A percentile compares a stretch with the other conserved stretches of the same genome.
Evolutionary conservation across 192 early-diverging fungal species (phyloP).

Genomic region (Backusella morwellensis): DNA sequence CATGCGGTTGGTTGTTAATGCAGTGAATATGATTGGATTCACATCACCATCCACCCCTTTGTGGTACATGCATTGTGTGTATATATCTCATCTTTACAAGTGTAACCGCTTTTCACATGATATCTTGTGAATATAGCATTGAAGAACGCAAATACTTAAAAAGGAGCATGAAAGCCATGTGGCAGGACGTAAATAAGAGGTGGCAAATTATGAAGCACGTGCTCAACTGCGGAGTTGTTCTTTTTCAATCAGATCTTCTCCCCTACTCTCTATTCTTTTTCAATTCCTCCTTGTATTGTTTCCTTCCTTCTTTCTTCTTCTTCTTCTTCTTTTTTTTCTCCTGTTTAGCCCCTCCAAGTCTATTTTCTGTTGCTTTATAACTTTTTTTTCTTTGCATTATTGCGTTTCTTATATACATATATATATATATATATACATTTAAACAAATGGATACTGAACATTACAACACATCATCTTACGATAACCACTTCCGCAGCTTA

Average conservation of each 20-base stretch:
- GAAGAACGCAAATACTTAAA: neutral
- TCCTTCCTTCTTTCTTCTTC: neutral
- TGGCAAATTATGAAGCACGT: slow-evolving; percentile 7
- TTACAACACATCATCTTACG: neutral
- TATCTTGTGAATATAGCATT: slow-evolving; percentile 8
- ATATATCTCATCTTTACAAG: neutral
- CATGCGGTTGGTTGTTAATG: neutral
- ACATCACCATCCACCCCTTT: neutral
- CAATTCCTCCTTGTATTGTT: neutral
- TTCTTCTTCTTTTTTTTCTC: neutral
- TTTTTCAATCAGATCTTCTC: neutral
- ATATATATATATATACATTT: too few species aligned
- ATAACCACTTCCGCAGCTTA: neutral
- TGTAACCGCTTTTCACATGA: neutral
- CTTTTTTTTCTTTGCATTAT: neutral
- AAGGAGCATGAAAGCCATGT: slow-evolving; percentile 3
- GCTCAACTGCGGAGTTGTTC: slow-evolving; percentile 4
- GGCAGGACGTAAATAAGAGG: neutral
- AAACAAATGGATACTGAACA: neutral
- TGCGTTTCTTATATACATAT: neutral
- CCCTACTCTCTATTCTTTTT: neutral
- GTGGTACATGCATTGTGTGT: neutral
- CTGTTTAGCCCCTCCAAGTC: neutral
- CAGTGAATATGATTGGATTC: neutral
- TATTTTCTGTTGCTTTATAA: neutral